phyloP scores from a whole-genome alignment of 2,329 filamentous ascomycete species.

The Verticillium tricorpus region DNA sequence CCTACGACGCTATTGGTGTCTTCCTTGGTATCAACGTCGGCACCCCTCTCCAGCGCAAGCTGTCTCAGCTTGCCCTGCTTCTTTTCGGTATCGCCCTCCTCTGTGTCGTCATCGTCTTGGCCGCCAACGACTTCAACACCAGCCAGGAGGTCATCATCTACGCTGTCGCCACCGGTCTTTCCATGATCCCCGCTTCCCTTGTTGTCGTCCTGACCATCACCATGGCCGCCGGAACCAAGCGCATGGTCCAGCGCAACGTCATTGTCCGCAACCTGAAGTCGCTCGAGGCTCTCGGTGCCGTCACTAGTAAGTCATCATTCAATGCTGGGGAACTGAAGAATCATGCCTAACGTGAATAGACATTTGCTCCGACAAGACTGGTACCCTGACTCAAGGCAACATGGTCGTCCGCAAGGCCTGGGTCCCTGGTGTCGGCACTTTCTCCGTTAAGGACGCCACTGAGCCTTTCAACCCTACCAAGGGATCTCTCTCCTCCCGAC shows the following conservation, averaged over 20 bases:
- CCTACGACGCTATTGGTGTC: constrained; percentile 30
- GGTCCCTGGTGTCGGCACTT: constrained; percentile 42
- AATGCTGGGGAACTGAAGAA: no score
- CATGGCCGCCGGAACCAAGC: constrained; percentile 50
- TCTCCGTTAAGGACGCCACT: constrained; percentile 42
- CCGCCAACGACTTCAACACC: constrained; percentile 33
- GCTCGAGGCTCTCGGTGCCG: constrained; percentile 49
- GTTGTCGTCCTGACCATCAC: constrained; percentile 53
- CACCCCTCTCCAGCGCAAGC: constrained; percentile 64
- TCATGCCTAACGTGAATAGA: constrained; percentile 21
- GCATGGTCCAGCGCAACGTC: constrained; percentile 48
- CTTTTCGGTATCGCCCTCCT: constrained; percentile 57
- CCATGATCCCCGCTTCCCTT: constrained; percentile 48
- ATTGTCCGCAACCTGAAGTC: constrained; percentile 47
- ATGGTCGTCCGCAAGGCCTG: constrained; percentile 52
- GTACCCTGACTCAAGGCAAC: constrained; percentile 47
- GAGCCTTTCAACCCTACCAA: constrained; percentile 54
- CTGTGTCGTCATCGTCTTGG: constrained; percentile 40
- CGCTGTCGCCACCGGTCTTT: constrained; percentile 40
- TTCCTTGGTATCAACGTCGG: constrained; percentile 51
- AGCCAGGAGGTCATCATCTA: constrained; percentile 37
- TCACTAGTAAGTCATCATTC: constrained; percentile 32
- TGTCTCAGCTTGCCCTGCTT: constrained; percentile 64
- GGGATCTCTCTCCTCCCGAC: constrained; percentile 38
- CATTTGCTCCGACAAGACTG: constrained; percentile 55